Percentiles rank a stretch among this genome's conserved stretches.
Conservation (phyloP, 2,329 filamentous ascomycete species). For the Remersonia thermophila region DNA sequence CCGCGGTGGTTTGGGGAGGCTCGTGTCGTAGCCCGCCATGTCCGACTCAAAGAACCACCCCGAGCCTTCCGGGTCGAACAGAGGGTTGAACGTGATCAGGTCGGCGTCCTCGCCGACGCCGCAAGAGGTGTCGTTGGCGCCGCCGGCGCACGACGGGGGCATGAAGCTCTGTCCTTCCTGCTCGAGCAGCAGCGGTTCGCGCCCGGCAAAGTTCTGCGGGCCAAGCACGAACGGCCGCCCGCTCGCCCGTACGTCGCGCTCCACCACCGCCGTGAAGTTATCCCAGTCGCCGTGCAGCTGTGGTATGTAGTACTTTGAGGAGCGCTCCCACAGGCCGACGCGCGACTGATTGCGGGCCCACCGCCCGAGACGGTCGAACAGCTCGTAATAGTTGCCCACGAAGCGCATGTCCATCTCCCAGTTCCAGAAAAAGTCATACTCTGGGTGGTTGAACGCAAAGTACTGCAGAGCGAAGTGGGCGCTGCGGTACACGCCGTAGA, state of each 20-base stretch:
- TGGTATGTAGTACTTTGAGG: conserved; percentile 65
- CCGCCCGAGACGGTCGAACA: conserved; percentile 53
- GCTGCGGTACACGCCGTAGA: conserved; percentile 59
- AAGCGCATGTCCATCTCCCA: conserved; percentile 59
- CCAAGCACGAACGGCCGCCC: conserved; percentile 55
- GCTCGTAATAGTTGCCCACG: conserved; percentile 57
- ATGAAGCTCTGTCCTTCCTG: conserved; percentile 41
- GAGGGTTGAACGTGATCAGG: conserved; percentile 64
- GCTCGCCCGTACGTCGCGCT: conserved; percentile 43
- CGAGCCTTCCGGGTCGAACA: conserved; percentile 59
- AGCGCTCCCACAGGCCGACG: conserved; percentile 65
- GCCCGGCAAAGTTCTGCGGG: conserved; percentile 41
- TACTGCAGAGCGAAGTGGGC: conserved; percentile 52
- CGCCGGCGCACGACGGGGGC: conserved; percentile 37
- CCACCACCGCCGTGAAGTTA: conserved; percentile 55
- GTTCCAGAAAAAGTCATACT: conserved; percentile 58
- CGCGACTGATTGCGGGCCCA: conserved; percentile 60
- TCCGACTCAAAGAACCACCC: conserved; percentile 63
- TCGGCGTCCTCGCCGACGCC: conserved; percentile 62
- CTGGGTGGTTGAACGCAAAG: conserved; percentile 49
- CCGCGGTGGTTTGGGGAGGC: conserved; percentile 46
- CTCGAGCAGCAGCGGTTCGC: conserved; percentile 35
- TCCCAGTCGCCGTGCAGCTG: conserved; percentile 57
- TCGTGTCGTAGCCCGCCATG: conserved; percentile 52
- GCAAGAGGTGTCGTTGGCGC: conserved; percentile 28